These are phyloP conservation scores for Lonicera japonica DNA, from an alignment of 129 eudicot genomes.

Conservation along the genomic window DNA sequence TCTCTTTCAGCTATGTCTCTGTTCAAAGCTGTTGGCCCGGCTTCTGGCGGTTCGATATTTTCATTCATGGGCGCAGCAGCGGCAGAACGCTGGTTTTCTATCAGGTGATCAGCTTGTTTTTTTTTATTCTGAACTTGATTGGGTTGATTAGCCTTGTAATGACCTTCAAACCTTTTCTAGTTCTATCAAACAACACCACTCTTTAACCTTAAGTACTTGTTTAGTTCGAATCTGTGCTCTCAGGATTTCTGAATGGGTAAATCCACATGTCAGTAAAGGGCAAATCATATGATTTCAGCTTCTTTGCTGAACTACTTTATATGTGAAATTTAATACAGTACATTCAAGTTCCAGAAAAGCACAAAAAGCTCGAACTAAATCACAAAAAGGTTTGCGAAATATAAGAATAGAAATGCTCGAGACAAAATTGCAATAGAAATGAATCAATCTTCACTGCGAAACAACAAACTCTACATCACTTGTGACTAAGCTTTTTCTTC, in stretches of 20 bases:
- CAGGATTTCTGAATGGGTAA: too few species aligned
- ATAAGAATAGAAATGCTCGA: too few species aligned
- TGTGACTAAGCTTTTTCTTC: neutral
- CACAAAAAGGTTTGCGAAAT: too few species aligned
- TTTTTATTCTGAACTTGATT: constrained; percentile 34
- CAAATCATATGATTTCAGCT: too few species aligned
- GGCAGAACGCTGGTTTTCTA: constrained; percentile 36
- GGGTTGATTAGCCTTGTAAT: constrained; percentile 29
- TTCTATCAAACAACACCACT: neutral
- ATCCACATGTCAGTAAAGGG: too few species aligned
- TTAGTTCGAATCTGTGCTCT: too few species aligned
- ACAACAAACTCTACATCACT: neutral
- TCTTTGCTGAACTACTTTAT: too few species aligned
- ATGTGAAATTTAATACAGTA: too few species aligned
- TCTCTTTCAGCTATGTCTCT: constrained; percentile 50
- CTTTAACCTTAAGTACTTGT: too few species aligned
- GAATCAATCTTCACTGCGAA: neutral
- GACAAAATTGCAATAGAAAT: neutral
- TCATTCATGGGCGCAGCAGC: constrained; percentile 56
- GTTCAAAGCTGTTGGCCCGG: constrained; percentile 54
- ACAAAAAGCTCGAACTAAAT: too few species aligned
- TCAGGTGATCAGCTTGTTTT: constrained; percentile 47
- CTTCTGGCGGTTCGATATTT: constrained; percentile 55
- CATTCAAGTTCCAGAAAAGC: too few species aligned
- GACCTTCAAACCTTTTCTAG: constrained; percentile 12